Percentiles rank a stretch among this genome's conserved stretches.
Evolutionary conservation across 108 stramenopile genomes (phyloP).

Genomic region (Mayamaea pseudoterrestris): DNA sequence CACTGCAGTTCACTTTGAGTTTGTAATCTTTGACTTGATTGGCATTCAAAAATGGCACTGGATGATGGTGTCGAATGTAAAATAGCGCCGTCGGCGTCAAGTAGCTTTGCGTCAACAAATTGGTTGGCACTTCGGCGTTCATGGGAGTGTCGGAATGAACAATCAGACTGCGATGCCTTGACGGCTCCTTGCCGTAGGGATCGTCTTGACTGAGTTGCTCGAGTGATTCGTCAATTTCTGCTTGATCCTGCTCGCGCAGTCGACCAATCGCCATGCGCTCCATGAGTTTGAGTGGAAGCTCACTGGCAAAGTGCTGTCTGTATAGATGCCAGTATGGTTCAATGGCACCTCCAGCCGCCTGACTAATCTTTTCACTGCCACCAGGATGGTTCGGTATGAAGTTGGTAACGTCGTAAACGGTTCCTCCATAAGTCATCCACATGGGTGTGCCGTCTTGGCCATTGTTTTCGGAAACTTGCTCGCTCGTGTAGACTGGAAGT

Average conservation of each 20-base stretch:
- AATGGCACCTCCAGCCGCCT: slow-evolving; percentile 29
- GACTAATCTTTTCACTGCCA: slow-evolving; percentile 82
- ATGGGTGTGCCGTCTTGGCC: slow-evolving; percentile 46
- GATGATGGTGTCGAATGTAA: slow-evolving; percentile 84
- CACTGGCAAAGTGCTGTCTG: slow-evolving; percentile 77
- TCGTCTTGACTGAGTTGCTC: slow-evolving; percentile 46
- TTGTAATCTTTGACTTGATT: slow-evolving; percentile 46
- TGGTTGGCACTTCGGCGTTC: slow-evolving; percentile 69
- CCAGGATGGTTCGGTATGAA: slow-evolving; percentile 85
- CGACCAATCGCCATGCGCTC: slow-evolving; percentile 70
- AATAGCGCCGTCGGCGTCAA: slow-evolving; percentile 61
- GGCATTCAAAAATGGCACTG: slow-evolving; percentile 65
- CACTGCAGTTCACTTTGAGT: slow-evolving; percentile 51
- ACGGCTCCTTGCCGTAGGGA: slow-evolving; percentile 66
- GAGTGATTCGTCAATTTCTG: slow-evolving; percentile 61
- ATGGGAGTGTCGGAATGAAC: slow-evolving; percentile 73
- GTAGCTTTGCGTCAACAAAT: slow-evolving; percentile 40
- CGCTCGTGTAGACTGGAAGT: slow-evolving; percentile 40
- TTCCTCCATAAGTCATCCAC: slow-evolving; percentile 78
- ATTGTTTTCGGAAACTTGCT: slow-evolving; percentile 47
- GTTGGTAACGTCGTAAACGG: slow-evolving; percentile 93
- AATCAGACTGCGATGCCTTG: slow-evolving; percentile 34
- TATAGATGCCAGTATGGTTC: slow-evolving; percentile 65
- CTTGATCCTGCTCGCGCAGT: slow-evolving; percentile 55
- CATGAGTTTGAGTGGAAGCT: slow-evolving; percentile 62